Evolutionary conservation across 2,329 filamentous ascomycete genomes (phyloP).

Genomic region (Cladosporium sp.): DNA sequence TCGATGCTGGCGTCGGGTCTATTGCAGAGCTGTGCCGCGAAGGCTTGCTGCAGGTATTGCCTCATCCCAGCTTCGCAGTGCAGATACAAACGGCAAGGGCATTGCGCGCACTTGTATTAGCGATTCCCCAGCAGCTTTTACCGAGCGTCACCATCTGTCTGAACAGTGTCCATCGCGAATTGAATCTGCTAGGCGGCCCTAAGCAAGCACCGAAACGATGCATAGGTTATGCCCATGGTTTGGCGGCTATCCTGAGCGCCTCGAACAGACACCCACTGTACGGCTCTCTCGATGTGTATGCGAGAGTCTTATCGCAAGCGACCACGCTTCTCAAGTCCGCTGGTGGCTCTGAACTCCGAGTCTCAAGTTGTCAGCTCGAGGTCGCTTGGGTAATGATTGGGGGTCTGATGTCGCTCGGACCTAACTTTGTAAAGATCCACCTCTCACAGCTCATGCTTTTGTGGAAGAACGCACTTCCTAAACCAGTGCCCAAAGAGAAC

Average conservation of each 20-base stretch:
- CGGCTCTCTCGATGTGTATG: slow-evolving; percentile 93
- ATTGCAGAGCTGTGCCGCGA: slow-evolving; percentile 84
- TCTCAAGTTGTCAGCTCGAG: slow-evolving; percentile 92
- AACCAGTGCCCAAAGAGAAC: slow-evolving; percentile 89
- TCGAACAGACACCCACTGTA: slow-evolving; percentile 85
- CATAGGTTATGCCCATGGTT: slow-evolving; percentile 83
- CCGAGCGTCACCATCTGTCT: slow-evolving; percentile 92
- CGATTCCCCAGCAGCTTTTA: slow-evolving; percentile 86
- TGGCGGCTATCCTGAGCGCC: slow-evolving; percentile 86
- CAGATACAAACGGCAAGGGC: slow-evolving; percentile 86
- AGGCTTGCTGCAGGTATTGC: slow-evolving; percentile 79
- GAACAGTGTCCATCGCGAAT: slow-evolving; percentile 86
- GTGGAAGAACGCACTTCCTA: slow-evolving; percentile 96
- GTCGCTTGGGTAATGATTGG: slow-evolving; percentile 97
- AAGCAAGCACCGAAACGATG: slow-evolving; percentile 78
- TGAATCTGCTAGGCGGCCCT: slow-evolving; percentile 69
- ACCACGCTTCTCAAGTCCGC: slow-evolving; percentile 90
- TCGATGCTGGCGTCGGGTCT: slow-evolving; percentile 75
- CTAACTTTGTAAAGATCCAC: slow-evolving; percentile 98
- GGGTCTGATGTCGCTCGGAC: slow-evolving; percentile 90
- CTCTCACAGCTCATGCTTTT: slow-evolving; percentile 86
- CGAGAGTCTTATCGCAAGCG: slow-evolving; percentile 82
- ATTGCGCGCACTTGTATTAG: slow-evolving; percentile 79
- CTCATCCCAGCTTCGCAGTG: slow-evolving; percentile 94
- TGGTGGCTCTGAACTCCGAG: slow-evolving; percentile 80